Base-by-base conservation (phyloP, 2,329 filamentous ascomycete genomes). In the Pseudocercospora macadamiae region DNA sequence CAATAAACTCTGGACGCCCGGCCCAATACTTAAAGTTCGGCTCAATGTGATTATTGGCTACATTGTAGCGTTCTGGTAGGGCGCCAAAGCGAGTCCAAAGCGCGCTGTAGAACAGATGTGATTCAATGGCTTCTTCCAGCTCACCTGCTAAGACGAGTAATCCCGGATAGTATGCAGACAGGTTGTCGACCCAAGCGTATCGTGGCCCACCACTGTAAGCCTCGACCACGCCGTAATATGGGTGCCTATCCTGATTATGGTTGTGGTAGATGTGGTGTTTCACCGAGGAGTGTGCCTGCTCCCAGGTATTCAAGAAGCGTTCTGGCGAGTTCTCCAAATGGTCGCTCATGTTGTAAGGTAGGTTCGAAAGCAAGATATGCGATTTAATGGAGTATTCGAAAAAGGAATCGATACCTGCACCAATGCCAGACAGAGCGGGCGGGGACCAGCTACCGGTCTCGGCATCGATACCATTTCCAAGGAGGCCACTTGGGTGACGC, bases 331-430 rank as follows among this genome's bases (percentile, higher is more conserved):
- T 72, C 2, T 59, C 59, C 9, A 32, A 26, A 21, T 49, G 47
- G 16, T 49, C 47, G 64, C 91, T 86, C 62, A 89, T 83, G 52
- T 86, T 83, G 59, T 74, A 75, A 0, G 76, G 74, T 4, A 80
- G 86, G 1, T 91, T 90, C 2, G 93, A 96, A 19, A 97, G 84
- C 21, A 99, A 77, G 60, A 99, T 90, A 71, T 96, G 88, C 16
- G 92, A 92, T 76, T 99, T 99, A 69, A 97, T 83, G 3, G 95
- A 93, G 75, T 99, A 99, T 76, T 99, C 95, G 70, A 96, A 97
- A 77, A 99, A 99, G 76, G 93, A 97, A 77, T 99, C 95, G 70
- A 96, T 91, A 36, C 95, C 95, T 6, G 95, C 95, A 51, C 95
- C 95, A 67, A 99, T 96, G 26, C 95, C 93, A n/a, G 93, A 88